Conservation (phyloP, 2,329 filamentous ascomycete genomes). For the Fusarium tupiense region DNA sequence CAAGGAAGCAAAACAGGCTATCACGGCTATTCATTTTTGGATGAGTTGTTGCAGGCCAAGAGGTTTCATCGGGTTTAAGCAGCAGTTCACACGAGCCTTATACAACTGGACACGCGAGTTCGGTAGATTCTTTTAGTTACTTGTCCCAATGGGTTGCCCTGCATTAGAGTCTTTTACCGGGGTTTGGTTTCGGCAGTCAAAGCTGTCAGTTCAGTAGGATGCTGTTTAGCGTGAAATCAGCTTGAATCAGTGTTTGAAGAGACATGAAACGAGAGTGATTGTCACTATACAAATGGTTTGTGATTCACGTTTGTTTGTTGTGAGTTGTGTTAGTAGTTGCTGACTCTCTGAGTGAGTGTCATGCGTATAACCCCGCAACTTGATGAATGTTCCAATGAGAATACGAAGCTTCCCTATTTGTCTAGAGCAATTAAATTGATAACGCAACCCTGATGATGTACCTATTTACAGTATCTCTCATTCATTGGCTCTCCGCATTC, state of each 20-base stretch:
- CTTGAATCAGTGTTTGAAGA: neutral
- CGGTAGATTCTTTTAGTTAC: constrained; percentile 1
- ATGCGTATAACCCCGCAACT: constrained; percentile 5
- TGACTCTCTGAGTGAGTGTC: neutral
- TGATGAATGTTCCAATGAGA: constrained; percentile 3
- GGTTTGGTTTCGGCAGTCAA: constrained; percentile 16
- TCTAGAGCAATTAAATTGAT: constrained; percentile 8
- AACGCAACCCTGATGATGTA: neutral
- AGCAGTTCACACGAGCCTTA: neutral
- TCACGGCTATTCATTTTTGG: neutral
- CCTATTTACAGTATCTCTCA: neutral
- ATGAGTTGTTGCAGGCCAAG: neutral
- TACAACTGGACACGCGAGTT: neutral
- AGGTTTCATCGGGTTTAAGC: neutral
- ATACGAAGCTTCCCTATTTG: constrained; percentile 6
- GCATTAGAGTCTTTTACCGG: constrained; percentile 1
- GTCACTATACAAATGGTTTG: neutral
- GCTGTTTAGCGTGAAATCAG: neutral
- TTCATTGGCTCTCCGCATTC: constrained; percentile 26
- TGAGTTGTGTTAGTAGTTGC: neutral
- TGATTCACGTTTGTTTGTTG: neutral
- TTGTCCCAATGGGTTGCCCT: constrained; percentile 6
- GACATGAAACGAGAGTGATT: neutral
- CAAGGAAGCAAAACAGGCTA: constrained; percentile 3
- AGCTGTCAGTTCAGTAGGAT: neutral